Evolutionary conservation across 2,329 filamentous ascomycete species (phyloP).

Genomic region (Pezicula neosporulosa): DNA sequence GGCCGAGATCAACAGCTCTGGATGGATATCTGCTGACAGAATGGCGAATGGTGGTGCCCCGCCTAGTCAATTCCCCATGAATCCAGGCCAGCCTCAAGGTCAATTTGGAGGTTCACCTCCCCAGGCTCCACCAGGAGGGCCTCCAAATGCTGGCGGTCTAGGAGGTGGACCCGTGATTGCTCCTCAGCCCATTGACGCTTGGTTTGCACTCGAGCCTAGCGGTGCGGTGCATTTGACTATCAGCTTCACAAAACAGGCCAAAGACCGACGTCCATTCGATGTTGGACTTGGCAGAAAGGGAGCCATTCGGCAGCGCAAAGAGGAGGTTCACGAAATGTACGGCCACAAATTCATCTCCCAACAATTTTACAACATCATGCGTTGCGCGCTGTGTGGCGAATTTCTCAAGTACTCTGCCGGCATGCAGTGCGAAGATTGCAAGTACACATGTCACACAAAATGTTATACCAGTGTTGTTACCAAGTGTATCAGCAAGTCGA

Average conservation of each 20-base stretch:
- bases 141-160: constrained; percentile 23
- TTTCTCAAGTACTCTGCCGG: constrained; percentile 98
- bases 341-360: constrained; percentile 98
- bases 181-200: constrained; percentile 72
- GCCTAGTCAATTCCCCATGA: constrained; percentile 57
- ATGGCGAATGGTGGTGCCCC: constrained; percentile 64
- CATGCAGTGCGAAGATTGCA: constrained; percentile 99
- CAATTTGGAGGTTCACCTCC: constrained; percentile 35
- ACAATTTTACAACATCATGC: constrained; percentile 99
- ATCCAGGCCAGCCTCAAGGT: constrained; percentile 42
- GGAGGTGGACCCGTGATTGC: constrained; percentile 28
- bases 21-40: constrained; percentile 96
- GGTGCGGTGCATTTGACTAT: constrained; percentile 89
- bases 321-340: constrained; percentile 97
- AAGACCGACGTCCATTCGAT: constrained; percentile 78
- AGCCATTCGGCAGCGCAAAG: constrained; percentile 94
- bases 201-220: constrained; percentile 95
- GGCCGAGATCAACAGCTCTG: constrained; percentile 87
- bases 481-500: constrained; percentile 99
- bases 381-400: constrained; percentile 93
- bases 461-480: constrained; percentile 96
- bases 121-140: constrained; percentile 29
- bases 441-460: constrained; percentile 98
- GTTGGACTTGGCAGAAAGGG: constrained; percentile 91
- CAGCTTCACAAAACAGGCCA: constrained; percentile 88